These are phyloP conservation scores for Polyporus tsugae DNA, from an alignment of 1,284 basidiomycete species.

Conservation along the genomic window DNA sequence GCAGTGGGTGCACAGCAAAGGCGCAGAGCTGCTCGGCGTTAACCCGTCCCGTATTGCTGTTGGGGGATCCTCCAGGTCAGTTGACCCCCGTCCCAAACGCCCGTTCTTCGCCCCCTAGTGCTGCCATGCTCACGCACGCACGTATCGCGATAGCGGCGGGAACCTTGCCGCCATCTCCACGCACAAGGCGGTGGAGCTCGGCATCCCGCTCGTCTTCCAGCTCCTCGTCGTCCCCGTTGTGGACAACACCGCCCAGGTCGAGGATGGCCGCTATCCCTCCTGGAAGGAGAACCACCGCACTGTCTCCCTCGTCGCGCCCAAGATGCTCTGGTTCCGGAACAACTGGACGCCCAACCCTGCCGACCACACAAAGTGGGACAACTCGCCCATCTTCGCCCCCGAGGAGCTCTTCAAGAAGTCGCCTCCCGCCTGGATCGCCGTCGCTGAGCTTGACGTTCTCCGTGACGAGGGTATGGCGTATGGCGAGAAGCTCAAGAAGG, in stretches of 20 bases:
- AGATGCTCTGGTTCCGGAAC: conserved; percentile 78
- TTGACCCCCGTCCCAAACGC: background rate
- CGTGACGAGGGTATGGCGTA: conserved; percentile 73
- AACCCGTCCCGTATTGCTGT: conserved; percentile 56
- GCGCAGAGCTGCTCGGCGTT: conserved; percentile 47
- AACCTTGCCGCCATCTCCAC: conserved; percentile 75
- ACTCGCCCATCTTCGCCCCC: conserved; percentile 74
- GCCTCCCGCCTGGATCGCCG: conserved; percentile 68
- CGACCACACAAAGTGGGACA: conserved; percentile 71
- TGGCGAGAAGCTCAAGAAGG: conserved; percentile 62
- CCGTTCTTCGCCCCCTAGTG: conserved; percentile 5
- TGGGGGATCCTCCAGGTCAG: conserved; percentile 75
- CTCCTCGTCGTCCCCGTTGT: conserved; percentile 76
- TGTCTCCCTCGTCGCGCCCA: conserved; percentile 64
- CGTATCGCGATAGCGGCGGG: conserved; percentile 59
- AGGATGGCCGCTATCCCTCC: conserved; percentile 51
- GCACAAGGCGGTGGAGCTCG: conserved; percentile 64
- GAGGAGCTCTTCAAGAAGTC: conserved; percentile 57
- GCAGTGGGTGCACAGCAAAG: conserved; percentile 64
- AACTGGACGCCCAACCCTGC: conserved; percentile 71
- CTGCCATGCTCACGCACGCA: background rate
- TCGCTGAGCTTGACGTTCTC: conserved; percentile 74
- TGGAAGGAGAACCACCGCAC: conserved; percentile 69
- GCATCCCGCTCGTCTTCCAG: conserved; percentile 68
- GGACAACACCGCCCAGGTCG: conserved; percentile 67